These are phyloP conservation scores for Epichloe typhina DNA, from an alignment of 2,329 filamentous ascomycete genomes.

Conservation along the genomic window DNA sequence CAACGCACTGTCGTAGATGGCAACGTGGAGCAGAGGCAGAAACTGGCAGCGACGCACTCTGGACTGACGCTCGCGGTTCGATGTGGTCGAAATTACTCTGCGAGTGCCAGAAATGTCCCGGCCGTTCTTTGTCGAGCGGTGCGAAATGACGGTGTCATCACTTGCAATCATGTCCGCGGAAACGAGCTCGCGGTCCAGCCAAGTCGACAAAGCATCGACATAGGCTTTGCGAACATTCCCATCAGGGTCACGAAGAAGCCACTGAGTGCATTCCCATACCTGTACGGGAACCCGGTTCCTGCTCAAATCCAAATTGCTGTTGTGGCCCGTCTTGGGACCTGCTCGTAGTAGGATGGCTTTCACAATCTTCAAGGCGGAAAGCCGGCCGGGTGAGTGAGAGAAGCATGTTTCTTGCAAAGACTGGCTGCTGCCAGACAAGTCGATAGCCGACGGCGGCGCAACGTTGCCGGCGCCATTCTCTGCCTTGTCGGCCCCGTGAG, in stretches of 20 bases:
- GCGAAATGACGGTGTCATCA: constrained; percentile 38
- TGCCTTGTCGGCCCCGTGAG: constrained; percentile 30
- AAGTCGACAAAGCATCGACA: constrained; percentile 67
- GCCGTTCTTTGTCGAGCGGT: constrained; percentile 29
- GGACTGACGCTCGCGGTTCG: constrained; percentile 42
- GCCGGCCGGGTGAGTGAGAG: constrained; percentile 39
- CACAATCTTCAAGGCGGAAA: constrained; percentile 61
- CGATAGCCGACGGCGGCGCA: constrained; percentile 19
- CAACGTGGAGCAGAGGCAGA: constrained; percentile 68
- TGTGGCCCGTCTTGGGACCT: constrained; percentile 50
- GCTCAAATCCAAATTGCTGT: constrained; percentile 48
- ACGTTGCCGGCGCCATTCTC: constrained; percentile 22
- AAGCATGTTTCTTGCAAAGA: constrained; percentile 38
- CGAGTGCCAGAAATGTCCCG: constrained; percentile 35
- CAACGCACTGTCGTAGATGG: constrained; percentile 77
- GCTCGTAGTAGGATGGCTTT: constrained; percentile 74
- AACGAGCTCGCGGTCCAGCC: constrained; percentile 71
- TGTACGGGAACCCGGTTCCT: constrained; percentile 65
- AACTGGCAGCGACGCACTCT: constrained; percentile 51
- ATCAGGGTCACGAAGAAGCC: constrained; percentile 72
- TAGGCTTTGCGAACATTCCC: constrained; percentile 73
- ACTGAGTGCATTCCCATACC: constrained; percentile 94
- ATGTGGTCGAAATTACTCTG: constrained; percentile 56
- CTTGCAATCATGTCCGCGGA: constrained; percentile 48
- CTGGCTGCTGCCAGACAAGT: constrained; percentile 30